These are phyloP conservation scores for Albizia julibrissin DNA, from an alignment of 306 rosid genomes.

Conservation along the genomic window DNA sequence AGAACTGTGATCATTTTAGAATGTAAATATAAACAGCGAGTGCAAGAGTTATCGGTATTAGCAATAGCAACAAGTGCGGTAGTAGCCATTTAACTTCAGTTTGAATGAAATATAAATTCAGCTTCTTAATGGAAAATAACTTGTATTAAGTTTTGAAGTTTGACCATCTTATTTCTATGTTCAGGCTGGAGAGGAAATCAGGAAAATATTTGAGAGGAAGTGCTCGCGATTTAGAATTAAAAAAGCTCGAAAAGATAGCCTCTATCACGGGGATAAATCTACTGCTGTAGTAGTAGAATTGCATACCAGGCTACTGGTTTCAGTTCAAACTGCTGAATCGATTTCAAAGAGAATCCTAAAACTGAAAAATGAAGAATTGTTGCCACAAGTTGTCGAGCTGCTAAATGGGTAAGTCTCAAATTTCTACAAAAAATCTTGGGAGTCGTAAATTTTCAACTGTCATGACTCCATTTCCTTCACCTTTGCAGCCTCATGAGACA, in stretches of 20 bases:
- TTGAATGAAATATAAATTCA: background rate
- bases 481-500: slow-evolving; percentile 8
- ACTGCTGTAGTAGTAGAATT: background rate
- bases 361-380: slow-evolving; percentile 20
- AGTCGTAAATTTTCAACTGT: background rate
- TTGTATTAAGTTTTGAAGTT: background rate
- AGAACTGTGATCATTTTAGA: background rate
- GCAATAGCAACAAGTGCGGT: background rate
- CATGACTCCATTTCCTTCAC: background rate
- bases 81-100: background rate
- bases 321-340: slow-evolving; percentile 5
- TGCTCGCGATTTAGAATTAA: background rate
- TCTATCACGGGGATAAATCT: background rate
- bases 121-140: background rate
- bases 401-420: slow-evolving; percentile 9
- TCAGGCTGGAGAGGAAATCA: slow-evolving; percentile 13
- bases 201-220: slow-evolving; percentile 9
- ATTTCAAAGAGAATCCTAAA: slow-evolving; percentile 12
- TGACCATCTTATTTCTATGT: slow-evolving; percentile 3
- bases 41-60: background rate
- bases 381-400: slow-evolving; percentile 8
- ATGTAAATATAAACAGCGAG: background rate
- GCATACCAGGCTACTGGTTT: background rate
- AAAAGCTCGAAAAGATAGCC: background rate
- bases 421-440: background rate